A percentile compares a stretch with the other conserved stretches of the same genome.
Conservation (phyloP, 129 eudicot species). For the Scalesia atractyloides region DNA sequence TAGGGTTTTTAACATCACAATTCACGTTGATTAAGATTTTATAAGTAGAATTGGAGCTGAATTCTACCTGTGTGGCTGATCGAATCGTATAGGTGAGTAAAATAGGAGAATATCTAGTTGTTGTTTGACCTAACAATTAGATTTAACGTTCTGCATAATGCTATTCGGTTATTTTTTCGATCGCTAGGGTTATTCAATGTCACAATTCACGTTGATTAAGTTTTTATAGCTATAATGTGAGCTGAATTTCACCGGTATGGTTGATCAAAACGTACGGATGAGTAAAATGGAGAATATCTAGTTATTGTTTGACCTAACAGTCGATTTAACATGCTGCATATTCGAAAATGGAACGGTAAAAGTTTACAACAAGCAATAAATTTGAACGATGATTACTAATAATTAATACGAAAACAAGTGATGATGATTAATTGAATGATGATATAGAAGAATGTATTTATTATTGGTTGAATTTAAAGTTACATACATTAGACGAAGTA, state of each 20-base stretch:
- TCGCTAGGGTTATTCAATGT: slow-evolving; percentile 12
- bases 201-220: neutral
- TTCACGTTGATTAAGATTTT: neutral
- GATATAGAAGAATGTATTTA: no score
- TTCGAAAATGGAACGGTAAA: neutral
- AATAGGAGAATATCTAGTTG: neutral
- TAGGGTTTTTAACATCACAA: slow-evolving; percentile 13
- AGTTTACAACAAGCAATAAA: no score
- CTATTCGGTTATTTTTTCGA: neutral
- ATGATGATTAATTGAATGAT: no score
- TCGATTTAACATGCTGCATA: neutral
- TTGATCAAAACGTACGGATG: no score
- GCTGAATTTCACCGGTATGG: no score
- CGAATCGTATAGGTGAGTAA: neutral
- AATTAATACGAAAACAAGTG: no score
- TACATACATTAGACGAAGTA: no score
- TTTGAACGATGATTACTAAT: no score
- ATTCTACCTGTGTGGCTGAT: neutral
- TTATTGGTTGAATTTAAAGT: no score
- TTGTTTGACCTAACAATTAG: neutral
- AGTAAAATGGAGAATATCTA: no score
- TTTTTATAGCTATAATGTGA: neutral
- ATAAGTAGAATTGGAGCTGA: neutral
- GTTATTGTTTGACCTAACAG: no score
- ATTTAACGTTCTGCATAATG: neutral